Evolutionary conservation across 202 grass and related monocot species (phyloP).

Genomic region (Musa balbisiana): DNA sequence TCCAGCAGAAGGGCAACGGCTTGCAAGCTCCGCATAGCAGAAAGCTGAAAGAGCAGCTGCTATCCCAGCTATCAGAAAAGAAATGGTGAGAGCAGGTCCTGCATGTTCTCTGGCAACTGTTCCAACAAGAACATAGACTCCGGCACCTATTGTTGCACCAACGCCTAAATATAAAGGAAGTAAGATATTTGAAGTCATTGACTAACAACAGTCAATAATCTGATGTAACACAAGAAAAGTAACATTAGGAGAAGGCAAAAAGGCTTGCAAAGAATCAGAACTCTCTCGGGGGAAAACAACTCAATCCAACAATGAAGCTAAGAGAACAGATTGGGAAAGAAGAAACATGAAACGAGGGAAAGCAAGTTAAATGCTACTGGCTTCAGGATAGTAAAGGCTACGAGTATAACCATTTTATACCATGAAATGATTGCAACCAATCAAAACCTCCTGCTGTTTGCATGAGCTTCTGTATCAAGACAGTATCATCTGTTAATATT

Average conservation of each 20-base stretch:
- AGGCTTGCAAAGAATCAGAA: background rate
- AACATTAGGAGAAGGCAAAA: background rate
- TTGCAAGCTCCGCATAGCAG: constrained; percentile 94
- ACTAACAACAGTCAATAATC: constrained; percentile 2
- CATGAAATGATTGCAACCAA: background rate
- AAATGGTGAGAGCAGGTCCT: constrained; percentile 71
- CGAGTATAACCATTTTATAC: background rate
- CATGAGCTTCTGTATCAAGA: background rate
- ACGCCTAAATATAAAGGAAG: constrained; percentile 45
- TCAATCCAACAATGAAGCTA: background rate
- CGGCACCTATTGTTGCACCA: constrained; percentile 85
- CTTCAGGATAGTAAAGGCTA: background rate
- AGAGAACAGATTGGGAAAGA: background rate
- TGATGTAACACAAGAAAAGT: background rate
- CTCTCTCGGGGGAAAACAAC: background rate
- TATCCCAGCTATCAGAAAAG: constrained; percentile 89
- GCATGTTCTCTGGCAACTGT: constrained; percentile 86
- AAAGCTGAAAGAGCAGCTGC: constrained; percentile 90
- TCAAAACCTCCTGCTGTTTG: background rate
- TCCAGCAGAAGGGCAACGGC: constrained; percentile 89
- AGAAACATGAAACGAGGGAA: background rate
- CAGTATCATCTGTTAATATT: background rate
- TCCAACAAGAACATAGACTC: constrained; percentile 91
- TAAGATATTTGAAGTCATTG: background rate
- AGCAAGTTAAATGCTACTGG: background rate